Percentiles rank a stretch among this genome's conserved stretches.
These are phyloP conservation scores for Fusarium piperis DNA, from an alignment of 2,329 filamentous ascomycete genomes.

Conservation along the genomic window DNA sequence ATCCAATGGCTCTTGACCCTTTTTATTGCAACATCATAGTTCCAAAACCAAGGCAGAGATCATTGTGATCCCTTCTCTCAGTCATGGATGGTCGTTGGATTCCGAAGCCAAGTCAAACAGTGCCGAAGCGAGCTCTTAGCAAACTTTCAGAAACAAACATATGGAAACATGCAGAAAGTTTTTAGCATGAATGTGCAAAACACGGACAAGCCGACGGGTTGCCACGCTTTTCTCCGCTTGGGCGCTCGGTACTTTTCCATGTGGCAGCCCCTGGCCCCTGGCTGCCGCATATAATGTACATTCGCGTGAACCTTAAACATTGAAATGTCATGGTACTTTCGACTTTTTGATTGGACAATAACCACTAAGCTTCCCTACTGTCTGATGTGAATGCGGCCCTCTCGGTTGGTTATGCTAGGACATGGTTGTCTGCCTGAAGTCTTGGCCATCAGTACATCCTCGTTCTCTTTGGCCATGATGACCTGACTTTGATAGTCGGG, in stretches of 20 bases:
- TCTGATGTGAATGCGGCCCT: background rate
- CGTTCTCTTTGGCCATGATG: no score
- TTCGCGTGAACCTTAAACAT: background rate
- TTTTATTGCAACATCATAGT: background rate
- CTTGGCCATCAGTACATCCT: no score
- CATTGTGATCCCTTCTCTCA: background rate
- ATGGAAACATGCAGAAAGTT: background rate
- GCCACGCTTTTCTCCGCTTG: background rate
- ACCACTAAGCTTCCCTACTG: background rate
- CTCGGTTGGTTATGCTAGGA: background rate
- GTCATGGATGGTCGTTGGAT: background rate
- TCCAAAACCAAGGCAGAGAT: background rate
- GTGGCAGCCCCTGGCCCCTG: background rate
- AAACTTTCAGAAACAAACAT: no score
- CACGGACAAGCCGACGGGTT: background rate
- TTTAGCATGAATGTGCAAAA: no score
- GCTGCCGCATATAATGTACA: background rate
- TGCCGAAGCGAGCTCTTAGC: background rate
- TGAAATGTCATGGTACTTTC: background rate
- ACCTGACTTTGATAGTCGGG: no score
- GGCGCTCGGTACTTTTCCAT: background rate
- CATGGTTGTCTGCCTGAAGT: background rate
- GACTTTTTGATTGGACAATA: background rate
- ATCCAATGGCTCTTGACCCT: background rate
- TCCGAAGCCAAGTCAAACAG: background rate